These are phyloP conservation scores for Pinus albicaulis DNA, from an alignment of 75 land plant genomes.

Conservation along the genomic window DNA sequence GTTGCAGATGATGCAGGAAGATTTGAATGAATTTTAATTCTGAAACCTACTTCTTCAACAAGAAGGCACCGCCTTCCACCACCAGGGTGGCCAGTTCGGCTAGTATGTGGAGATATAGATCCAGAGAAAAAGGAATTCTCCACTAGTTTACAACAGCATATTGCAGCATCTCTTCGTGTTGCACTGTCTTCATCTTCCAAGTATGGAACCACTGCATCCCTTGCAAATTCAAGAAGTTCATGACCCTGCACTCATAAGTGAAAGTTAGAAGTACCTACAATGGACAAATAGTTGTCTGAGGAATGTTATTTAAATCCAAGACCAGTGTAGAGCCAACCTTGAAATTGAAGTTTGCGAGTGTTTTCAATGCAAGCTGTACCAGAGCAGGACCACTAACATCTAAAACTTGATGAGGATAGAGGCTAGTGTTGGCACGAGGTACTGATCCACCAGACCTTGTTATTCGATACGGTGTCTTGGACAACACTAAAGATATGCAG, in stretches of 20 bases:
- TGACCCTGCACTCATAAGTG: conserved; percentile 65
- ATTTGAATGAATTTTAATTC: background rate
- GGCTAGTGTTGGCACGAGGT: conserved; percentile 31
- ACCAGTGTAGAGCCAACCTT: conserved; percentile 53
- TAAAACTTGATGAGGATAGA: conserved; percentile 30
- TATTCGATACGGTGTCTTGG: conserved; percentile 53
- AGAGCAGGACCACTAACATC: conserved; percentile 61
- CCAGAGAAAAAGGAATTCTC: conserved; percentile 64
- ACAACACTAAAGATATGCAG: conserved; percentile 76
- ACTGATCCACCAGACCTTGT: conserved; percentile 32
- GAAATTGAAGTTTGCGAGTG: conserved; percentile 81
- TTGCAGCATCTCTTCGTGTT: conserved; percentile 90
- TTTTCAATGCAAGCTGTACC: conserved; percentile 87
- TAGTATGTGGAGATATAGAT: conserved; percentile 32
- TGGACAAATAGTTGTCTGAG: background rate
- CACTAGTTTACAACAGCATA: conserved; percentile 90
- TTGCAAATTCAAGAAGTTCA: conserved; percentile 94
- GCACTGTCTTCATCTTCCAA: conserved; percentile 94
- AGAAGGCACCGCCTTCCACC: conserved; percentile 73
- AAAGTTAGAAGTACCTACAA: background rate
- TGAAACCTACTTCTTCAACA: conserved; percentile 76
- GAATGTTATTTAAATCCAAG: conserved; percentile 4
- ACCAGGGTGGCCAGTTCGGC: conserved; percentile 49
- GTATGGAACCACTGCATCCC: conserved; percentile 79
- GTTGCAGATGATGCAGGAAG: background rate